A percentile compares a stretch with the other conserved stretches of the same genome.
phyloP scores from a whole-genome alignment of 208 protist species.

The Leptomonas pyrrhocoris region DNA sequence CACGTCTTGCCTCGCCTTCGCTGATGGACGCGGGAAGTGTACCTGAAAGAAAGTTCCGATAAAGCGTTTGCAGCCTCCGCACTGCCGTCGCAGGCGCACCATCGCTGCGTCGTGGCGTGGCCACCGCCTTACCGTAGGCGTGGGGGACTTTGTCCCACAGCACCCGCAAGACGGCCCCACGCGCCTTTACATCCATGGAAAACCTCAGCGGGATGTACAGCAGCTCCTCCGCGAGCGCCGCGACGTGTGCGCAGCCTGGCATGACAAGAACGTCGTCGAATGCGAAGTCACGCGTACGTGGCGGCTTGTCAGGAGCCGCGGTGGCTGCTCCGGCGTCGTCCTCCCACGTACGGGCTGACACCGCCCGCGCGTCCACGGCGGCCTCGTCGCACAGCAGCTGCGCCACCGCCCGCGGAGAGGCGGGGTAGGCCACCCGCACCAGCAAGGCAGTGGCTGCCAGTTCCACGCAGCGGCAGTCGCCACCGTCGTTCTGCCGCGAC shows the following conservation, averaged over 20 bases:
- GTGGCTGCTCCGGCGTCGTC: not conserved
- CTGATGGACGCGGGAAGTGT: not conserved
- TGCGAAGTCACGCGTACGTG: not conserved
- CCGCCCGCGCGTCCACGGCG: constrained; percentile 22
- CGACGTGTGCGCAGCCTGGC: constrained; percentile 38
- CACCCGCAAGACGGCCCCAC: constrained; percentile 22
- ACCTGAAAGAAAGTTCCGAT: constrained; percentile 5
- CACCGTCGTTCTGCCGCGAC: not conserved
- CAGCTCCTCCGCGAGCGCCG: constrained; percentile 31
- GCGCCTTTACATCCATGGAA: constrained; percentile 16
- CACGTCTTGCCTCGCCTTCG: not conserved
- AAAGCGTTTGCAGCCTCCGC: constrained; percentile 4
- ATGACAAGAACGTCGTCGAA: constrained; percentile 45
- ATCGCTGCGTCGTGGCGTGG: not conserved
- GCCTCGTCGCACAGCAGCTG: constrained; percentile 26
- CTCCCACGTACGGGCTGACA: constrained; percentile 16
- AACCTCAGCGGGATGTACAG: constrained; percentile 47
- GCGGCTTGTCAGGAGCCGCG: not conserved
- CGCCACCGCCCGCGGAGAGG: constrained; percentile 17
- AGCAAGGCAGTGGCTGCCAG: constrained; percentile 28
- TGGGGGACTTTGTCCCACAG: constrained; percentile 34
- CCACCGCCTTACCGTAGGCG: not conserved
- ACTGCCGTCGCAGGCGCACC: constrained; percentile 6
- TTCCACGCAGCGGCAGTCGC: constrained; percentile 20
- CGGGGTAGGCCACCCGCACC: constrained; percentile 26